phyloP scores from a whole-genome alignment of 371 early-diverging fungal species.

The Mucor sp. region DNA sequence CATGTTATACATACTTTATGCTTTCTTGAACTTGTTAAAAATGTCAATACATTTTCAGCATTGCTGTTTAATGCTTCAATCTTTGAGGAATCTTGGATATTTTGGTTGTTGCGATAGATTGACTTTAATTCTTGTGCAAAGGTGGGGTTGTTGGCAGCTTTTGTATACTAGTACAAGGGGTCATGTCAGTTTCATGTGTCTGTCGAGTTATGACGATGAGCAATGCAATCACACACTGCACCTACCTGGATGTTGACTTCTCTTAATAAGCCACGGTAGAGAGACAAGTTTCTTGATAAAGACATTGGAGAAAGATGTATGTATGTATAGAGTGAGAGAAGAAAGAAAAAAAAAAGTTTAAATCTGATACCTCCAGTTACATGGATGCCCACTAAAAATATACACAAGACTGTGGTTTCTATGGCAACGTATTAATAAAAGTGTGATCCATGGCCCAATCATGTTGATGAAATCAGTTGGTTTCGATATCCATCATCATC shows the following conservation, averaged over 20 bases:
- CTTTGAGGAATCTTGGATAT: constrained; percentile 34
- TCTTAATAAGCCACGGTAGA: constrained; percentile 44
- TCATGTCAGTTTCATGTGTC: neutral
- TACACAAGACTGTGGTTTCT: neutral
- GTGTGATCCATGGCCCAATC: neutral
- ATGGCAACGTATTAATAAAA: neutral
- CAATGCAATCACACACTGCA: neutral
- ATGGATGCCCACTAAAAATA: neutral
- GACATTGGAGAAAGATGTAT: neutral
- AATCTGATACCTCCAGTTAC: neutral
- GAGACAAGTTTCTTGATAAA: constrained; percentile 19
- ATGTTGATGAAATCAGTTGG: neutral
- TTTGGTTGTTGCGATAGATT: constrained; percentile 37
- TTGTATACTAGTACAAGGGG: constrained; percentile 34
- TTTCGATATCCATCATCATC: neutral
- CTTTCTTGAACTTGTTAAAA: constrained; percentile 42
- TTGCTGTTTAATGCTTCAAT: constrained; percentile 34
- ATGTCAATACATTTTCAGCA: constrained; percentile 47
- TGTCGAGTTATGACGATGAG: neutral
- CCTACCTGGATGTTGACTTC: constrained; percentile 45
- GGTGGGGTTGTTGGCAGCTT: constrained; percentile 33
- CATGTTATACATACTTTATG: constrained; percentile 37
- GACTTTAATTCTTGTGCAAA: constrained; percentile 41
- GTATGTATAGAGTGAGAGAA: neutral
- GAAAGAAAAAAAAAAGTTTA: neutral